Evolutionary conservation across 2,329 filamentous ascomycete species (phyloP).

Genomic region (Fusarium annulatum): DNA sequence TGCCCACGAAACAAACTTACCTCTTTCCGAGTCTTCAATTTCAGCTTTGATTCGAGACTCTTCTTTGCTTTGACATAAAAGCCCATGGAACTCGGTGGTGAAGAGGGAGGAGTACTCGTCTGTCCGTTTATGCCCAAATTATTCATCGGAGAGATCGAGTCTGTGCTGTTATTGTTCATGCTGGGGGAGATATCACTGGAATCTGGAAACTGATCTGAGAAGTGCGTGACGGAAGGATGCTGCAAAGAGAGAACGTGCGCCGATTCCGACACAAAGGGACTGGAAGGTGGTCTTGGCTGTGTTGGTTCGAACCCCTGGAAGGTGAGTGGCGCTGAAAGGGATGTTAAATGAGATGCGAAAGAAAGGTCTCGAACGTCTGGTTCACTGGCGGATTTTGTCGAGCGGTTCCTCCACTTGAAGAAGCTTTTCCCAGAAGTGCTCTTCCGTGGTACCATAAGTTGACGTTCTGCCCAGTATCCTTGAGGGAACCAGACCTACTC

Average conservation of each 20-base stretch:
- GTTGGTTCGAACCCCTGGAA: conserved; percentile 23
- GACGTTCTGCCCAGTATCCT: conserved; percentile 72
- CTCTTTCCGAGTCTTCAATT: conserved; percentile 22
- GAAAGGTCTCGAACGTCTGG: conserved; percentile 38
- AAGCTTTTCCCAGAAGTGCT: conserved; percentile 50
- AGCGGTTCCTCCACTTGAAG: conserved; percentile 57
- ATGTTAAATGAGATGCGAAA: conserved; percentile 42
- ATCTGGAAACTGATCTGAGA: conserved; percentile 19
- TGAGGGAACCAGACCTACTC: conserved; percentile 74
- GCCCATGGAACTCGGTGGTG: not conserved
- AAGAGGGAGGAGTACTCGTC: not conserved
- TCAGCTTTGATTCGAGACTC: conserved; percentile 41
- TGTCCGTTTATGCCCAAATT: not conserved
- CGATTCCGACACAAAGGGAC: conserved; percentile 60
- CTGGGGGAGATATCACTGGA: conserved; percentile 7
- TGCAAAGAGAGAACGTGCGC: conserved; percentile 62
- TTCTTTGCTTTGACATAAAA: conserved; percentile 40
- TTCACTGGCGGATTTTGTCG: conserved; percentile 52
- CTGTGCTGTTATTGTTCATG: not conserved
- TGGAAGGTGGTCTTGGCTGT: conserved; percentile 42
- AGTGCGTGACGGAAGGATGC: conserved; percentile 34
- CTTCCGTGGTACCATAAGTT: conserved; percentile 45
- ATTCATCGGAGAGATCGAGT: conserved; percentile 22
- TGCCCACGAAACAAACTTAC: not conserved
- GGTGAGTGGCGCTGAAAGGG: conserved; percentile 27